Conservation (phyloP, 2,329 filamentous ascomycete genomes). For the Aureobasidium mangrovei region DNA sequence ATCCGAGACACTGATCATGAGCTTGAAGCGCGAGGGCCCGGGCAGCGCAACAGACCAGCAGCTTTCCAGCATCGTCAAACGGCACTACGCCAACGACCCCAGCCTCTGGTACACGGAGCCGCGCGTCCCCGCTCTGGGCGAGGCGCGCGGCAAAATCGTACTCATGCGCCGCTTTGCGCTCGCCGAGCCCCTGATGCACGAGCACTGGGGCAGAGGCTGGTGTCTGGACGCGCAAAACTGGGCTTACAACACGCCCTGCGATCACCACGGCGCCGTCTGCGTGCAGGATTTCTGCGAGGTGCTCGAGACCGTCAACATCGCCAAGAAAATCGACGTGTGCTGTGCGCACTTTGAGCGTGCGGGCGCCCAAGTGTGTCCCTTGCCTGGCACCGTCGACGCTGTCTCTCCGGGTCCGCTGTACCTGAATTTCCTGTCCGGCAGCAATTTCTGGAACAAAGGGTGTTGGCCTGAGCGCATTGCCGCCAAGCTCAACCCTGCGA, state of each 20-base stretch:
- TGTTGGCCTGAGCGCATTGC: slow-evolving; percentile 95
- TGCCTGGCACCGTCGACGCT: slow-evolving; percentile 30
- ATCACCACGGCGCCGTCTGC: slow-evolving; percentile 62
- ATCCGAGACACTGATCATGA: slow-evolving; percentile 75
- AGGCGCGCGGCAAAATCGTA: slow-evolving; percentile 73
- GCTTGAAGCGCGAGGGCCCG: slow-evolving; percentile 82
- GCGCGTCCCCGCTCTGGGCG: slow-evolving; percentile 66
- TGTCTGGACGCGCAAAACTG: slow-evolving; percentile 56
- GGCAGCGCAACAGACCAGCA: slow-evolving; percentile 73
- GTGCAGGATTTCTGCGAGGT: slow-evolving; percentile 96
- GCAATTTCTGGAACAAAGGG: slow-evolving; percentile 84
- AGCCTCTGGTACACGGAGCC: slow-evolving; percentile 71
- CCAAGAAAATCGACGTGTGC: slow-evolving; percentile 67
- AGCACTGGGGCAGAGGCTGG: slow-evolving; percentile 44
- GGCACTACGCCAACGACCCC: slow-evolving; percentile 54
- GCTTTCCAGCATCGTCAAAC: slow-evolving; percentile 62
- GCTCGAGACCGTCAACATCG: slow-evolving; percentile 62
- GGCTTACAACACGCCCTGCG: slow-evolving; percentile 83
- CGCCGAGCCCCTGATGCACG: slow-evolving; percentile 6
- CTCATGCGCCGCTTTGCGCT: slow-evolving; percentile 73
- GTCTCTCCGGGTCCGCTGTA: slow-evolving; percentile 57
- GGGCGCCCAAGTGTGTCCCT: slow-evolving; percentile 27
- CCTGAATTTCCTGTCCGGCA: slow-evolving; percentile 83
- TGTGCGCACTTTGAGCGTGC: slow-evolving; percentile 70
- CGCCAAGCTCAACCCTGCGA: slow-evolving; percentile 72